Evolutionary conservation across 2,329 filamentous ascomycete genomes (phyloP).

Genomic region (Venturia oleaginea): DNA sequence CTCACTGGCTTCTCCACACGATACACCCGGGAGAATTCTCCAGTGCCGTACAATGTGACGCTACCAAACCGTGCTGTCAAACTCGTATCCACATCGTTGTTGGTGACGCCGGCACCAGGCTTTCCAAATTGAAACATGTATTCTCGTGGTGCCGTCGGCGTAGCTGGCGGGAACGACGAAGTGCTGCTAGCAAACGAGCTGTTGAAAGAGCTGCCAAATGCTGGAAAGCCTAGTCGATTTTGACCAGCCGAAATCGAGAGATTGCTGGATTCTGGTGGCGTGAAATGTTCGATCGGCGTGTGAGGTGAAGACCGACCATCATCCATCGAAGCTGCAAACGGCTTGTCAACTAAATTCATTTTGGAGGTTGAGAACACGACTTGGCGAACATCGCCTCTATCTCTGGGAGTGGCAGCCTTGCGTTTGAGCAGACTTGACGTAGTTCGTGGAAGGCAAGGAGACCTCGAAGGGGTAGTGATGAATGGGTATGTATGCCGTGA

Average conservation of each 20-base stretch:
- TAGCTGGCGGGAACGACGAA: conserved; percentile 59
- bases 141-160: conserved; percentile 62
- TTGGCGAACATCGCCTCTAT: neutral
- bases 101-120: conserved; percentile 49
- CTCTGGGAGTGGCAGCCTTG: neutral
- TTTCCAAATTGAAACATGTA: conserved; percentile 43
- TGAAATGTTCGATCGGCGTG: conserved; percentile 67
- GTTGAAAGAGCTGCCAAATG: conserved; percentile 29
- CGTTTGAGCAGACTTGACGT: conserved; percentile 15
- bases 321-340: conserved; percentile 23
- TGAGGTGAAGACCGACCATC: conserved; percentile 53
- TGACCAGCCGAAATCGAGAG: conserved; percentile 67
- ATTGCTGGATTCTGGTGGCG: conserved; percentile 70
- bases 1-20: conserved; percentile 52
- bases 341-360: conserved; percentile 2
- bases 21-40: conserved; percentile 91
- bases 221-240: conserved; percentile 18
- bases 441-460: conserved; percentile 29
- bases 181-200: conserved; percentile 28
- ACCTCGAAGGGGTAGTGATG: conserved; percentile 18
- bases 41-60: conserved; percentile 71
- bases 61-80: conserved; percentile 70
- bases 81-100: conserved; percentile 64
- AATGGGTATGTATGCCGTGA: conserved; percentile 21
- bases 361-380: conserved; percentile 1